Conservation (phyloP, 768 basidiomycete species). For the Saitozyma sp. region DNA sequence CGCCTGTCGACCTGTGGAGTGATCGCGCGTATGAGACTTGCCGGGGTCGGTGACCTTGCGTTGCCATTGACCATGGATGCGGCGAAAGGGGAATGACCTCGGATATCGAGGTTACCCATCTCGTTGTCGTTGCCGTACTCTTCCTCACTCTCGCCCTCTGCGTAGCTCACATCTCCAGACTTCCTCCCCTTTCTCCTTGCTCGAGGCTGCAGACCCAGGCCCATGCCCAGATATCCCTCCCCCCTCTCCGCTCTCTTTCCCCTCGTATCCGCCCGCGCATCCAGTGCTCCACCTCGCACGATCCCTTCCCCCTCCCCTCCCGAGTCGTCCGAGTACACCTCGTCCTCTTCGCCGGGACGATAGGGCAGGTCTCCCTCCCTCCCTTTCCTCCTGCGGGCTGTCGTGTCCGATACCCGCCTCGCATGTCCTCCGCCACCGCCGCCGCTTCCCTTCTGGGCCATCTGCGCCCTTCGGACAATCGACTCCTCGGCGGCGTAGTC, state of each 20-base stretch:
- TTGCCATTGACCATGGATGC: constrained; percentile 8
- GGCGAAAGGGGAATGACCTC: constrained; percentile 14
- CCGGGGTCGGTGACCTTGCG: constrained; percentile 39
- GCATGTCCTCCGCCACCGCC: neutral
- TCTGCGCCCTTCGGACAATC: constrained; percentile 23
- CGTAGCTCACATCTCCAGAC: constrained; percentile 12
- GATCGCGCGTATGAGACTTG: constrained; percentile 28
- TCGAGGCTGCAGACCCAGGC: constrained; percentile 38
- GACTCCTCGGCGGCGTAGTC: constrained; percentile 40
- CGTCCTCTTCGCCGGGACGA: constrained; percentile 40
- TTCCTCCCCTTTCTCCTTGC: constrained; percentile 25
- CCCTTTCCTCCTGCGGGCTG: constrained; percentile 22
- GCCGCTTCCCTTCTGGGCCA: neutral
- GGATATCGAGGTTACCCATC: neutral
- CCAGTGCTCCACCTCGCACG: constrained; percentile 35
- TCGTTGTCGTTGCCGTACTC: constrained; percentile 15
- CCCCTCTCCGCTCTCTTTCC: constrained; percentile 39
- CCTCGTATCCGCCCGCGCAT: constrained; percentile 35
- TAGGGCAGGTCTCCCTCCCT: constrained; percentile 42
- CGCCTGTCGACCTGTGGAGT: constrained; percentile 25
- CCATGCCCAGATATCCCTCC: constrained; percentile 46
- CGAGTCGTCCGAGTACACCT: constrained; percentile 29
- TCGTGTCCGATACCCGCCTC: constrained; percentile 20
- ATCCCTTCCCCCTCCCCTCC: constrained; percentile 43
- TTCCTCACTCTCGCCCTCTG: constrained; percentile 9